These are phyloP conservation scores for Solanum virginianum DNA, from an alignment of 257 asterid species.

Conservation along the genomic window DNA sequence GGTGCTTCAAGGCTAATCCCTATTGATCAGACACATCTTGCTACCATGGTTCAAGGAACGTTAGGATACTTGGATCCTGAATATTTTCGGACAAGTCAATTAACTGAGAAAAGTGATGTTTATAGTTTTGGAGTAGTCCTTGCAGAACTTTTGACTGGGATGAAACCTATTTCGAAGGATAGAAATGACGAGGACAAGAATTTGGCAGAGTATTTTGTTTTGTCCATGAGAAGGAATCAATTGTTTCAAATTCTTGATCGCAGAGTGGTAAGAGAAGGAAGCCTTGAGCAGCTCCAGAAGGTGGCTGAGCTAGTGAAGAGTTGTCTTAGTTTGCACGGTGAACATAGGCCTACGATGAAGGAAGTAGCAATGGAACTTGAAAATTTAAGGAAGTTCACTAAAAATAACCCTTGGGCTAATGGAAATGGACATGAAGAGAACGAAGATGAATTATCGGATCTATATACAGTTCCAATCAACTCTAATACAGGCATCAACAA, in stretches of 20 bases:
- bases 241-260: slow-evolving; percentile 49
- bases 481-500: slow-evolving; percentile 3
- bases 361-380: slow-evolving; percentile 71
- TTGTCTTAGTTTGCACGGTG: slow-evolving; percentile 36
- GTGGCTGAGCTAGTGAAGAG: slow-evolving; percentile 36
- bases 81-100: slow-evolving; percentile 51
- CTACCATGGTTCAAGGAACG: slow-evolving; percentile 70
- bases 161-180: slow-evolving; percentile 39
- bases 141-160: slow-evolving; percentile 56
- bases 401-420: slow-evolving; percentile 36
- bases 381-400: slow-evolving; percentile 34
- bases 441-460: slow-evolving; percentile 17
- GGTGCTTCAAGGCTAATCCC: slow-evolving; percentile 70
- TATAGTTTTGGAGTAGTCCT: slow-evolving; percentile 75
- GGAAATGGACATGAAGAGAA: slow-evolving; percentile 14
- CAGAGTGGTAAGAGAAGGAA: slow-evolving; percentile 47
- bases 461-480: slow-evolving; percentile 27
- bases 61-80: slow-evolving; percentile 74
- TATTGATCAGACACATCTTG: slow-evolving; percentile 55
- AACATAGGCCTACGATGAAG: slow-evolving; percentile 68
- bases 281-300: slow-evolving; percentile 39
- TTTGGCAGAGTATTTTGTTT: slow-evolving; percentile 28
- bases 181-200: slow-evolving; percentile 32
- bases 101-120: slow-evolving; percentile 72
- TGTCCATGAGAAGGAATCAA: slow-evolving; percentile 30